Evolutionary conservation across 192 early-diverging fungal species (phyloP).

Genomic region (Coemansia umbellata): DNA sequence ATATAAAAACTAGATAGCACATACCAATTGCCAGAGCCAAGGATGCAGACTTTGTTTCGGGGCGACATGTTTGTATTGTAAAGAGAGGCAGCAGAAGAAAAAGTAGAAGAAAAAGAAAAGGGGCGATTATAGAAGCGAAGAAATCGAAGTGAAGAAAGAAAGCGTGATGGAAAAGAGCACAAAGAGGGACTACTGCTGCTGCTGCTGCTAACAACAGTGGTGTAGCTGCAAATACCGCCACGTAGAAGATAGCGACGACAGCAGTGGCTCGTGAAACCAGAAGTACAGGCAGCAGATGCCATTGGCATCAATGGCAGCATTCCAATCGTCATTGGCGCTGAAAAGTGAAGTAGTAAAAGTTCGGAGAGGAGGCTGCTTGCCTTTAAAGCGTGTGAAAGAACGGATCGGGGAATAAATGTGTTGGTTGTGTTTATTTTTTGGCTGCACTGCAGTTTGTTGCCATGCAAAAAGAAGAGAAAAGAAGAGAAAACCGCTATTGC

Average conservation of each 20-base stretch:
- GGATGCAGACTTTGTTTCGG: slow-evolving; percentile 77
- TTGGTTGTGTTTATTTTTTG: background rate
- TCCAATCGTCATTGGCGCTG: no score
- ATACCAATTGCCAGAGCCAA: slow-evolving; percentile 97
- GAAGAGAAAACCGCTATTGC: no score
- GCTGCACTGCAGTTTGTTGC: no score
- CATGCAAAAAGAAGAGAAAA: background rate
- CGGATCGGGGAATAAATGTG: background rate
- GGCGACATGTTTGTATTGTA: slow-evolving; percentile 11
- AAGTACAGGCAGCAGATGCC: background rate
- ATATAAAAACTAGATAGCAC: no score
- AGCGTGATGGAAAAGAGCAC: background rate
- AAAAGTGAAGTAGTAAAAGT: no score
- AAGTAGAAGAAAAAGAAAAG: background rate
- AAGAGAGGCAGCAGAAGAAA: background rate
- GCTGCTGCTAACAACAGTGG: background rate
- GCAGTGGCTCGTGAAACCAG: background rate
- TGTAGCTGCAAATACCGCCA: slow-evolving; percentile 2
- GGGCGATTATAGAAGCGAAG: slow-evolving; percentile 5
- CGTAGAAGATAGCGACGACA: background rate
- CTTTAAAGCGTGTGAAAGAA: no score
- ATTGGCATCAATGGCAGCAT: no score
- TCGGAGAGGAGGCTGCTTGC: no score
- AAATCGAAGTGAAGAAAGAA: background rate
- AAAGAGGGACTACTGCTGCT: background rate